phyloP scores from a whole-genome alignment of 805 yeast genomes.

The Yarrowia divulgata region DNA sequence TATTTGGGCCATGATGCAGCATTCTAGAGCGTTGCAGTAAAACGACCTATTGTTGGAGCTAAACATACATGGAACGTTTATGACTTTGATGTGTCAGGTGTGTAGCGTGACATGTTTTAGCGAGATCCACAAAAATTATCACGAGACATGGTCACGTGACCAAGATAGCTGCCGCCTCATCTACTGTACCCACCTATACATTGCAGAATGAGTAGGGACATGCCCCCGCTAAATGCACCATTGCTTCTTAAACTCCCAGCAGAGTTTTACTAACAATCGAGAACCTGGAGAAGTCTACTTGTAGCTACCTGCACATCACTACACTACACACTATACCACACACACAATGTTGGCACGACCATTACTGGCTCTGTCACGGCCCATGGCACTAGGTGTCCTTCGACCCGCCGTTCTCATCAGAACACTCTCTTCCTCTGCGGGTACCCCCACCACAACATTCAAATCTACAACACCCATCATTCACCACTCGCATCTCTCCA shows the following conservation, averaged over 20 bases:
- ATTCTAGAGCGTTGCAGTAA: conserved; percentile 5
- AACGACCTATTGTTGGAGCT: not conserved
- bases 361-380: conserved; percentile 27
- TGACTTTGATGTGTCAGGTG: not conserved
- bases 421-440: conserved; percentile 6
- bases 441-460: not conserved
- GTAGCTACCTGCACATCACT: conserved; percentile 8
- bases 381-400: not conserved
- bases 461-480: not conserved
- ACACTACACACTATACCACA: not conserved
- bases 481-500: conserved; percentile 20
- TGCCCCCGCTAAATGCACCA: not conserved
- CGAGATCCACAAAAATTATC: no score
- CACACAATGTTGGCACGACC: conserved; percentile 21
- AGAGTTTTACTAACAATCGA: conserved; percentile 30
- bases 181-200: no score
- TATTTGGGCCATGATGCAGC: conserved; percentile 3
- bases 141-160: not conserved
- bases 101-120: not conserved
- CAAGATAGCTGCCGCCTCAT: not conserved
- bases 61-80: not conserved
- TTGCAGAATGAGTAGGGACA: no score
- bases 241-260: conserved; percentile 36
- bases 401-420: conserved; percentile 4
- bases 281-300: conserved; percentile 10